Evolutionary conservation across 352 stramenopile genomes (phyloP).

Genomic region (Pythium monospermum): DNA sequence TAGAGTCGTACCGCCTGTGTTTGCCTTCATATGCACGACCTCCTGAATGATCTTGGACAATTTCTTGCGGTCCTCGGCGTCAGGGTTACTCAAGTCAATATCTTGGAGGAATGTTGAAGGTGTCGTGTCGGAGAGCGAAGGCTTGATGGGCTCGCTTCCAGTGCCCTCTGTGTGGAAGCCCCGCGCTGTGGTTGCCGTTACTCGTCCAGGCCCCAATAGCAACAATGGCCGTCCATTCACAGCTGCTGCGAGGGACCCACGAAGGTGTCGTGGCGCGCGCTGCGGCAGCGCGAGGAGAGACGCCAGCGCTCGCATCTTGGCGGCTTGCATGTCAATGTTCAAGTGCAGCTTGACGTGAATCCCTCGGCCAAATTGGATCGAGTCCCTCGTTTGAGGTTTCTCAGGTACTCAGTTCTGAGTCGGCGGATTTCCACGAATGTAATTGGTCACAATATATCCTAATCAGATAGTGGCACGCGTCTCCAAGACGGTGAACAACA

Average conservation of each 20-base stretch:
- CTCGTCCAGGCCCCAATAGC: neutral
- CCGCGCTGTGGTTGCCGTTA: neutral
- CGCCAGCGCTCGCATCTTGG: neutral
- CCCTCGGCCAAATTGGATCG: too few relatives aligned
- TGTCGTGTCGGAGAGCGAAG: slow-evolving; percentile 1
- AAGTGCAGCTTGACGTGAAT: too few relatives aligned
- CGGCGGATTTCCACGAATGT: too few relatives aligned
- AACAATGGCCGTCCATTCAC: neutral
- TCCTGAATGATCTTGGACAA: slow-evolving; percentile 69
- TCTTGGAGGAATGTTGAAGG: slow-evolving; percentile 45
- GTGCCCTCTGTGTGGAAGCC: slow-evolving; percentile 2
- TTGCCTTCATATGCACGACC: slow-evolving; percentile 59
- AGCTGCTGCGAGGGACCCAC: neutral
- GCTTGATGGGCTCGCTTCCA: neutral
- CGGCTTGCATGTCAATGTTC: too few relatives aligned
- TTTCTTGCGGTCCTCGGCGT: slow-evolving; percentile 30
- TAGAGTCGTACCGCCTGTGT: slow-evolving; percentile 43
- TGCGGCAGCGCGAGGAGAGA: slow-evolving; percentile 5
- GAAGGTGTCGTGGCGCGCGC: neutral
- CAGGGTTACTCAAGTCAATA: slow-evolving; percentile 41
- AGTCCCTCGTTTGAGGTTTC: too few relatives aligned
- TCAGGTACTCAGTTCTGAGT: too few relatives aligned
- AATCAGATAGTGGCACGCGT: too few relatives aligned
- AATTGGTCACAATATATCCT: too few relatives aligned
- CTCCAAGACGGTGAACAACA: too few relatives aligned